These are phyloP conservation scores for Pleurozium schreberi DNA, from an alignment of 225 moss, liverwort and hornwort species.

Conservation along the genomic window DNA sequence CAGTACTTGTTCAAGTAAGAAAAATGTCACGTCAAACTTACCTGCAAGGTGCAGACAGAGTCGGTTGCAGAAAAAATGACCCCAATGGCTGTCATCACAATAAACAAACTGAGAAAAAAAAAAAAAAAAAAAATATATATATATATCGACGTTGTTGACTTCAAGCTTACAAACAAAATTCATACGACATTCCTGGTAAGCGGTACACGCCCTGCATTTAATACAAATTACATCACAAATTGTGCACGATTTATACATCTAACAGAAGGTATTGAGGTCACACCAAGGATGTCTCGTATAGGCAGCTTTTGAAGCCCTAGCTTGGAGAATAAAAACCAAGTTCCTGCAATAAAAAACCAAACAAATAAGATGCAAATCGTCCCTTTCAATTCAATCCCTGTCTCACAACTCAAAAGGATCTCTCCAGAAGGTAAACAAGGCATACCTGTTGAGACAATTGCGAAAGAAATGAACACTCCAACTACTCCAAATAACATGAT, in stretches of 20 bases:
- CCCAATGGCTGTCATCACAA: constrained; percentile 52
- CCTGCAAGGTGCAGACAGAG: constrained; percentile 92
- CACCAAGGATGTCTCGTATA: constrained; percentile 64
- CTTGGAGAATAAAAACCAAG: constrained; percentile 37
- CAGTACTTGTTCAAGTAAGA: not conserved
- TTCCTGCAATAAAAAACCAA: constrained; percentile 22
- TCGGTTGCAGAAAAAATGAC: constrained; percentile 93
- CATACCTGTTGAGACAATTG: constrained; percentile 37
- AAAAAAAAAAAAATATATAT: no score
- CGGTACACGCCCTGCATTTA: not conserved
- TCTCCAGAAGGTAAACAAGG: not conserved
- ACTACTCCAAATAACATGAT: constrained; percentile 79
- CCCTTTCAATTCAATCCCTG: not conserved
- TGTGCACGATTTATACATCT: not conserved
- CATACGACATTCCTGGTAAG: not conserved
- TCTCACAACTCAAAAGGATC: not conserved
- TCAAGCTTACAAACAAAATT: not conserved
- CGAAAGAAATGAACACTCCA: constrained; percentile 86
- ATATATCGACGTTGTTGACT: not conserved
- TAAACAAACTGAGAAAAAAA: not conserved
- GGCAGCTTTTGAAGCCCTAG: constrained; percentile 48
- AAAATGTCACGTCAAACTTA: not conserved
- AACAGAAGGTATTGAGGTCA: not conserved
- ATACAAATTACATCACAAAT: not conserved
- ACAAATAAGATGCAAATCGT: not conserved